These are phyloP conservation scores for Paragyromitra xinjiangensis DNA, from an alignment of 495 filamentous ascomycete genomes.

Conservation along the genomic window DNA sequence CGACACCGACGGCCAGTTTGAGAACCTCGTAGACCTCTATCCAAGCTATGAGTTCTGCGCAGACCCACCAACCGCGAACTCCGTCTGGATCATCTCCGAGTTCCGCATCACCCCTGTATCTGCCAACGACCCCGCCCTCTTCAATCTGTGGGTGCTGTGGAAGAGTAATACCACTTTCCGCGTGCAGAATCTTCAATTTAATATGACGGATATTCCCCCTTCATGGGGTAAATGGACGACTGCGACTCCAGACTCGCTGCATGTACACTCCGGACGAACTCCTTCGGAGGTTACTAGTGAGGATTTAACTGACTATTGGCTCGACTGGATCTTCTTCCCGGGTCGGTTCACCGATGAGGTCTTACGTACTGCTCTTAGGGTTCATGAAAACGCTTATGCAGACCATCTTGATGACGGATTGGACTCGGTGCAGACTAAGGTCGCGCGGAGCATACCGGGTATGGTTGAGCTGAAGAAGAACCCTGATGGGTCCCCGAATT, in stretches of 20 bases:
- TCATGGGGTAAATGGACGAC: conserved; percentile 80
- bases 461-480: conserved; percentile 53
- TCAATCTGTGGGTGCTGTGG: conserved; percentile 87
- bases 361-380: conserved; percentile 70
- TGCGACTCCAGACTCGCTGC: conserved; percentile 71
- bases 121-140: conserved; percentile 57
- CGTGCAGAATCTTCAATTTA: conserved; percentile 71
- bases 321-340: conserved; percentile 80
- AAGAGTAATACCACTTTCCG: conserved; percentile 81
- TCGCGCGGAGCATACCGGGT: conserved; percentile 50
- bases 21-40: conserved; percentile 71
- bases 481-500: conserved; percentile 71
- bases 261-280: conserved; percentile 66
- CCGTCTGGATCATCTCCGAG: conserved; percentile 87
- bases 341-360: conserved; percentile 77
- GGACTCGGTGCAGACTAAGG: conserved; percentile 51
- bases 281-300: conserved; percentile 67
- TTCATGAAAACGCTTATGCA: conserved; percentile 57
- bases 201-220: conserved; percentile 63
- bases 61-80: conserved; percentile 71
- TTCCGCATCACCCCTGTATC: conserved; percentile 71
- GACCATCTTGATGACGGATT: conserved; percentile 33
- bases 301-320: conserved; percentile 73
- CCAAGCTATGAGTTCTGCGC: conserved; percentile 71
- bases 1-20: conserved; percentile 61